Conservation (phyloP, 2,329 filamentous ascomycete species). For the Corniculantispora saksenae region DNA sequence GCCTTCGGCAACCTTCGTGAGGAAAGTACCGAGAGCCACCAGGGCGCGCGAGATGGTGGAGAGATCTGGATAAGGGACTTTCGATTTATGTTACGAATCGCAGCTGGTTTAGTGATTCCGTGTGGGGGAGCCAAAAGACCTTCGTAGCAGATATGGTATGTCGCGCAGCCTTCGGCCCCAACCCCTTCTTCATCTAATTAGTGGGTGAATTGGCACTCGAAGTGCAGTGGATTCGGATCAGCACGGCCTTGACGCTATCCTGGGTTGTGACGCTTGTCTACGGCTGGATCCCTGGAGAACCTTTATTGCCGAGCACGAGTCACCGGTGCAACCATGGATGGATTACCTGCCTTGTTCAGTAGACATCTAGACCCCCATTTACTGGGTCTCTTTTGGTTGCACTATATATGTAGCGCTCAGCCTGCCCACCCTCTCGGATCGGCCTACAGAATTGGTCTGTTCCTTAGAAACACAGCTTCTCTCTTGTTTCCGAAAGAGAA, state of each 20-base stretch:
- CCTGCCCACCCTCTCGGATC: not conserved
- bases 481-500: not conserved
- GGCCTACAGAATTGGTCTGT: not conserved
- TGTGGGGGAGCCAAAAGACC: too few relatives aligned
- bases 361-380: not conserved
- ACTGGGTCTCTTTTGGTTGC: not conserved
- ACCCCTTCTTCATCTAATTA: not conserved
- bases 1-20: too few relatives aligned
- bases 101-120: too few relatives aligned
- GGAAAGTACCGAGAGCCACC: too few relatives aligned
- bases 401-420: not conserved
- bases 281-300: not conserved
- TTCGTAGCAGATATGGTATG: too few relatives aligned
- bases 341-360: not conserved
- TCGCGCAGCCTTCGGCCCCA: too few relatives aligned
- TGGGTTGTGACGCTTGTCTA: not conserved
- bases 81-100: slow-evolving; percentile 7
- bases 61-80: not conserved
- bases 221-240: slow-evolving; percentile 6
- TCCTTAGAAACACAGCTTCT: not conserved
- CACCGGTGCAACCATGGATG: too few relatives aligned
- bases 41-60: not conserved
- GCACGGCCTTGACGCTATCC: not conserved
- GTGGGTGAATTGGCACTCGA: not conserved
- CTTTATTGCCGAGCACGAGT: not conserved